Conservation (phyloP, 257 asterid genomes). For the Jaltomata sinuosa region DNA sequence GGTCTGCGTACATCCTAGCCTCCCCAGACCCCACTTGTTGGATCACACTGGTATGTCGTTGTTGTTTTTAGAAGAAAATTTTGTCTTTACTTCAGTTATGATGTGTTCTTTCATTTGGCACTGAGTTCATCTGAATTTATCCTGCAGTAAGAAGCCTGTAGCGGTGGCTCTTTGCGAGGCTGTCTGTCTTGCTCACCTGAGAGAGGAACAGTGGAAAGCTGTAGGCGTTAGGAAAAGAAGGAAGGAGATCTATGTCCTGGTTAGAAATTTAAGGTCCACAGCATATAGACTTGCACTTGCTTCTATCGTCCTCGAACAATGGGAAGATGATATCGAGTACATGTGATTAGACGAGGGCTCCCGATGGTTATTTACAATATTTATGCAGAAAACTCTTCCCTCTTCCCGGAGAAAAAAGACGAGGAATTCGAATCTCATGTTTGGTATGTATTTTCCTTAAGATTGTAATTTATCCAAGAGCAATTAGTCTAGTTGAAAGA, state of each 20-base stretch:
- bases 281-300: slow-evolving; percentile 86
- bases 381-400: neutral
- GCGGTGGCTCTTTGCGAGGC: slow-evolving; percentile 77
- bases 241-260: slow-evolving; percentile 78
- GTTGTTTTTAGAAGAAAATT: neutral
- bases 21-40: too few relatives aligned
- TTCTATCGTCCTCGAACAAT: slow-evolving; percentile 62
- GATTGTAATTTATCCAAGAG: neutral
- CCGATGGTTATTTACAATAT: neutral
- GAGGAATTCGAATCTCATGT: neutral
- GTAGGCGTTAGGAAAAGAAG: slow-evolving; percentile 37
- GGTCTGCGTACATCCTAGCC: too few relatives aligned
- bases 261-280: slow-evolving; percentile 82
- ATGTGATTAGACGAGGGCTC: slow-evolving; percentile 20
- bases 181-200: slow-evolving; percentile 44
- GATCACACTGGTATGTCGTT: too few relatives aligned
- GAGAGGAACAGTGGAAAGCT: slow-evolving; percentile 69
- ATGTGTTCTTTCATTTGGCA: neutral
- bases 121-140: neutral
- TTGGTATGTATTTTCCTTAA: neutral
- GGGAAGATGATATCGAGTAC: slow-evolving; percentile 48
- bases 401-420: neutral
- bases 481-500: neutral
- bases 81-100: neutral
- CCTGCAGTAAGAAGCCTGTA: slow-evolving; percentile 60